These are phyloP conservation scores for Phenoliferia sp. DNA, from an alignment of 1,284 basidiomycete genomes.

Conservation along the genomic window DNA sequence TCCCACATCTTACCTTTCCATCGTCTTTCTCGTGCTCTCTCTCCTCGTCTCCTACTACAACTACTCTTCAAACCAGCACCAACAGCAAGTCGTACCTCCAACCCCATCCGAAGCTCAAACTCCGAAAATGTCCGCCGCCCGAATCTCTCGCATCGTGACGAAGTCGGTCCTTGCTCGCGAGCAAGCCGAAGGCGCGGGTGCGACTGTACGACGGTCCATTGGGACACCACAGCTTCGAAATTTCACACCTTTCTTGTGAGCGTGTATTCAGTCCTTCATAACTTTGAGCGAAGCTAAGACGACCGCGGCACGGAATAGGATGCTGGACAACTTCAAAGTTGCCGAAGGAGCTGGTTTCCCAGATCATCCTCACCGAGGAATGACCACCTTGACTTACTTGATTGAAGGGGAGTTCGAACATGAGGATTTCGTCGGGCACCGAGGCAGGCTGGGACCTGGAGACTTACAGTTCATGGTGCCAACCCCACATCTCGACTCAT, in stretches of 20 bases:
- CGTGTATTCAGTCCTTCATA: no score
- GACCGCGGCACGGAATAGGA: no score
- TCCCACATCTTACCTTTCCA: no score
- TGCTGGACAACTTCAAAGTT: slow-evolving; percentile 44
- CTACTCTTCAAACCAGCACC: no score
- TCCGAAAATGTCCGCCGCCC: neutral
- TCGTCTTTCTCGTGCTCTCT: no score
- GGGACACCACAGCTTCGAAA: slow-evolving; percentile 70
- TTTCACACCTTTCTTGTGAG: slow-evolving; percentile 72
- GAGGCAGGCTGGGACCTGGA: slow-evolving; percentile 61
- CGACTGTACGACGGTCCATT: slow-evolving; percentile 81
- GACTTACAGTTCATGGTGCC: slow-evolving; percentile 90
- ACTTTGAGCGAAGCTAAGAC: neutral
- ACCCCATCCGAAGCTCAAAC: neutral
- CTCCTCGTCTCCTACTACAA: no score
- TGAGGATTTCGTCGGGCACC: slow-evolving; percentile 68
- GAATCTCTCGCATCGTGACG: neutral
- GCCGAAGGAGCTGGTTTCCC: slow-evolving; percentile 51
- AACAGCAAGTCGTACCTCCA: no score
- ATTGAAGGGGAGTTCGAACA: slow-evolving; percentile 75
- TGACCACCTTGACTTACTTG: slow-evolving; percentile 79
- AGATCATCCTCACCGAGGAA: slow-evolving; percentile 85
- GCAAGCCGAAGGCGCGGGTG: slow-evolving; percentile 74
- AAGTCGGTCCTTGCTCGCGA: neutral
- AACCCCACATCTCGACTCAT: neutral